A percentile compares a stretch with the other conserved stretches of the same genome.
phyloP scores from a whole-genome alignment of 768 basidiomycete genomes.

The Podaxis pistillaris region DNA sequence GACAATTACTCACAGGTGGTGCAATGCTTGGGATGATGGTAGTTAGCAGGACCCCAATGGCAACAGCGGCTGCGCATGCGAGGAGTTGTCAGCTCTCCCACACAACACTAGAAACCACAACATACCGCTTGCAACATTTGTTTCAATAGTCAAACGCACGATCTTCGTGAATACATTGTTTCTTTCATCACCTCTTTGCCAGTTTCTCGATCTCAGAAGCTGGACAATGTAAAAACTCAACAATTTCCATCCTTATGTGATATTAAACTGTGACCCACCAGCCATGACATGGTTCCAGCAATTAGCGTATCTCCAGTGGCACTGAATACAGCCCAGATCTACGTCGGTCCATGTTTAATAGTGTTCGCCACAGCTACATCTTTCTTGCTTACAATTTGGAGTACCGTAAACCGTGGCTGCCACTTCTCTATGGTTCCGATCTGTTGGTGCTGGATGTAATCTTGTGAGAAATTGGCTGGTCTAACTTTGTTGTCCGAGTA shows the following conservation, averaged over 20 bases:
- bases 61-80: background rate
- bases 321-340: constrained; percentile 3
- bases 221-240: background rate
- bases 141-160: constrained; percentile 7
- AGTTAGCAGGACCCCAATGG: background rate
- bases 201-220: background rate
- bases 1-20: constrained; percentile 1
- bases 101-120: background rate
- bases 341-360: background rate
- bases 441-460: background rate
- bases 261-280: background rate
- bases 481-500: background rate
- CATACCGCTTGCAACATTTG: constrained; percentile 7
- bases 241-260: background rate
- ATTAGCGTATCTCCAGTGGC: constrained; percentile 1
- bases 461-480: background rate
- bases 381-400: constrained; percentile 7
- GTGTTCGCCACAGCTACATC: background rate
- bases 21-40: background rate
- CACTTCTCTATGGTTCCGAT: constrained; percentile 2
- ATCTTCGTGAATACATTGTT: constrained; percentile 1
- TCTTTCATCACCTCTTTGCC: background rate
- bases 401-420: background rate
- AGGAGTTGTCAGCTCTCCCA: background rate
- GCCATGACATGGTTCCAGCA: constrained; percentile 2